Conservation (phyloP, 768 basidiomycete species). For the Collybiopsis confluens region DNA sequence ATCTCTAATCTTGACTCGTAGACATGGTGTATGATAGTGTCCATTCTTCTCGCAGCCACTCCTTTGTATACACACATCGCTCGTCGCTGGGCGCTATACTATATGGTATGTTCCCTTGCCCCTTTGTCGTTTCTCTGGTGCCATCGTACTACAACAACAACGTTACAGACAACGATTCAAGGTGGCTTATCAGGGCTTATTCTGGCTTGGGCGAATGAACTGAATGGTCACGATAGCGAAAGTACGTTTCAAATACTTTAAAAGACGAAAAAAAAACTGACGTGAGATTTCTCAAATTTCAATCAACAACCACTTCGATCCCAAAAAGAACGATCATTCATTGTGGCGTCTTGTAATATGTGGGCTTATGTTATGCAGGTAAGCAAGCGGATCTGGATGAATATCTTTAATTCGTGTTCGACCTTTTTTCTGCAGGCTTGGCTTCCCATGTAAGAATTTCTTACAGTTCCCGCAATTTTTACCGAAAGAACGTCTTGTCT, state of each 20-base stretch:
- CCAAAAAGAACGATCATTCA: conserved; percentile 34
- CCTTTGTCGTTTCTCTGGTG: too few species aligned
- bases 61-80: conserved; percentile 28
- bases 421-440: too few species aligned
- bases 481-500: too few species aligned
- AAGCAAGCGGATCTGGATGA: background rate
- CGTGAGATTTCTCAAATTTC: too few species aligned
- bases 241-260: conserved; percentile 20
- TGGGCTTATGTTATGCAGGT: conserved; percentile 30
- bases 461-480: too few species aligned
- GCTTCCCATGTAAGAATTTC: conserved; percentile 29
- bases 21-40: conserved; percentile 27
- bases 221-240: conserved; percentile 31
- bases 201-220: conserved; percentile 34
- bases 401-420: background rate
- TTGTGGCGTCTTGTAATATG: conserved; percentile 32
- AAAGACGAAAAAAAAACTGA: too few species aligned
- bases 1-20: too few species aligned
- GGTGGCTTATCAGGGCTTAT: conserved; percentile 31
- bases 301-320: too few species aligned
- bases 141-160: too few species aligned
- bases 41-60: conserved; percentile 27
- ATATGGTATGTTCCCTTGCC: conserved; percentile 20
- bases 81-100: conserved; percentile 33
- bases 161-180: conserved; percentile 22